Evolutionary conservation across 2,329 filamentous ascomycete species (phyloP).

Genomic region (Tolypocladium nubicola): DNA sequence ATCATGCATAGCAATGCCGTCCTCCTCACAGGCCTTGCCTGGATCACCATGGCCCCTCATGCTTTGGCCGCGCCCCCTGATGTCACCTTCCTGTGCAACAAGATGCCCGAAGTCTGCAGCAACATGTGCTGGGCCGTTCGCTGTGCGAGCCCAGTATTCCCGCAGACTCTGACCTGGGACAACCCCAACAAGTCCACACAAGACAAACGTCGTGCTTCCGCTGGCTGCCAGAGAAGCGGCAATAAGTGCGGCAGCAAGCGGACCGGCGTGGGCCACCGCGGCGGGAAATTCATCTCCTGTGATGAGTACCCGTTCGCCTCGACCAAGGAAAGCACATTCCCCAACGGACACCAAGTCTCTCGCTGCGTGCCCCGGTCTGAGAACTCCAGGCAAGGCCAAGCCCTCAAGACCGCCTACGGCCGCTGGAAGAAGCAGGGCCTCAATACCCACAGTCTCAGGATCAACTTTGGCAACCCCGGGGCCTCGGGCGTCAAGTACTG

Average conservation of each 20-base stretch:
- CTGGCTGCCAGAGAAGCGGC: slow-evolving; percentile 4
- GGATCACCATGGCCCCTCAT: neutral
- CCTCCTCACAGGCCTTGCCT: neutral
- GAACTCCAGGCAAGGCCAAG: slow-evolving; percentile 4
- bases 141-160: slow-evolving; percentile 8
- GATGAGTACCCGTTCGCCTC: slow-evolving; percentile 10
- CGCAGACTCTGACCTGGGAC: slow-evolving; percentile 7
- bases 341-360: slow-evolving; percentile 7
- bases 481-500: slow-evolving; percentile 7
- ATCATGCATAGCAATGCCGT: slow-evolving; percentile 1
- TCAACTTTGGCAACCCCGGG: slow-evolving; percentile 10
- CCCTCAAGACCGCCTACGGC: slow-evolving; percentile 1
- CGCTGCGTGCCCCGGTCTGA: slow-evolving; percentile 9
- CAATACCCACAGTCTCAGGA: slow-evolving; percentile 1
- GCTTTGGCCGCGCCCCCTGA: slow-evolving; percentile 7
- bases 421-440: slow-evolving; percentile 3
- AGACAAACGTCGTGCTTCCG: slow-evolving; percentile 1
- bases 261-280: slow-evolving; percentile 7
- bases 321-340: slow-evolving; percentile 3
- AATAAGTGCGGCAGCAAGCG: slow-evolving; percentile 6
- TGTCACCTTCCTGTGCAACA: slow-evolving; percentile 9
- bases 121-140: slow-evolving; percentile 14
- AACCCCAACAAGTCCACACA: neutral
- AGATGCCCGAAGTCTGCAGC: slow-evolving; percentile 10
- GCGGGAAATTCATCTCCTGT: slow-evolving; percentile 5